Evolutionary conservation across 441 rosid species (phyloP), one percentile per base, ranked within the genome.

Genomic region (Eruca vesicaria): DNA sequence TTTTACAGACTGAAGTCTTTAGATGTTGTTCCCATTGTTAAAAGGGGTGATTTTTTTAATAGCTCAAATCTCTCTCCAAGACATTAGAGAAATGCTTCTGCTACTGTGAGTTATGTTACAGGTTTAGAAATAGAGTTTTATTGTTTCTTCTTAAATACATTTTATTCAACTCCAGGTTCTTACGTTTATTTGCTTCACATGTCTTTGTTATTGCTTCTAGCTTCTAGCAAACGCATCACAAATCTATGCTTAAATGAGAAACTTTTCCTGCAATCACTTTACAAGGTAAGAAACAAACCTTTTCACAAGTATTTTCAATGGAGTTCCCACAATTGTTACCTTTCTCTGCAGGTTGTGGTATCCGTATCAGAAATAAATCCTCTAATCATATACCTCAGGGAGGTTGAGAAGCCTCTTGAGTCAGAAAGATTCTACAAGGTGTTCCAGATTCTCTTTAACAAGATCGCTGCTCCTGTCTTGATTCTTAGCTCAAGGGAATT

Each of bases 181-280:
- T 15, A 8, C 3, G 21, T 48, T 1, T 9, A 7, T 48, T 48
- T 48, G 55, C 55, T 48, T 48, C 50, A 43, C 8, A 43, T 43
- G 50, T 6, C 50, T 43, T 43, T 43, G 16, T 43, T 1, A 43
- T 43, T 7, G 50, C 18, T 43, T 43, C 16, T 16, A 45, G 55
- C 55, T 48, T 18, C 11, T 9, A 7, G 55, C 55, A 48, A 48
- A 48, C 55, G 21, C 11, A 92, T 2, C 50, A 43, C 50, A 43
- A 43, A 43, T 43, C 50, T 43, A 43, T 43, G 7, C 50, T 43
- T 43, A 2, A 6, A 43, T 14, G 50, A 43, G 50, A 43, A 84
- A 81, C 80, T 81, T 55, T 92, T 92, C 79, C 63, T 94, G 21
- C 90, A 86, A 60, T 88, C 99, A 55, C 92, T 94, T 72, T 86